These are phyloP conservation scores for Saccharata proteae DNA, from an alignment of 2,329 filamentous ascomycete species.

Conservation along the genomic window DNA sequence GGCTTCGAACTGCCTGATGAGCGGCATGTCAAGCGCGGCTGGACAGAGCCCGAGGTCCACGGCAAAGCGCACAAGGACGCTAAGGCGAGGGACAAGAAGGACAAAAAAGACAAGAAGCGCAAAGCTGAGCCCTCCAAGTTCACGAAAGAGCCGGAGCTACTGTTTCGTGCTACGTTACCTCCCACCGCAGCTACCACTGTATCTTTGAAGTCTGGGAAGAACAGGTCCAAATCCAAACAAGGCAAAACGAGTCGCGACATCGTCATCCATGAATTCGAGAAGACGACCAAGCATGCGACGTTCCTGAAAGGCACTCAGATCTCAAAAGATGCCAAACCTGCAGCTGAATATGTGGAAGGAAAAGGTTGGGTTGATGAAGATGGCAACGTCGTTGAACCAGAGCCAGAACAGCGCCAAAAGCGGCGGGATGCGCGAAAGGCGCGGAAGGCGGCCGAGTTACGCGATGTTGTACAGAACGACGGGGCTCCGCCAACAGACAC, in stretches of 20 bases:
- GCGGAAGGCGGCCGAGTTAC: slow-evolving; percentile 3
- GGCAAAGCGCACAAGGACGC: slow-evolving; percentile 34
- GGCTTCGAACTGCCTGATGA: slow-evolving; percentile 62
- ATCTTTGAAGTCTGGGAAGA: slow-evolving; percentile 15
- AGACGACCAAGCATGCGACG: slow-evolving; percentile 67
- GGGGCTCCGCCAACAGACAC: slow-evolving; percentile 12
- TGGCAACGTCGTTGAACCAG: slow-evolving; percentile 60
- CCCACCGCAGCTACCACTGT: slow-evolving; percentile 35
- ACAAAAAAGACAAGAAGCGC: slow-evolving; percentile 42
- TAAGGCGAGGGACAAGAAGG: slow-evolving; percentile 36
- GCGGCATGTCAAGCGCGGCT: slow-evolving; percentile 76
- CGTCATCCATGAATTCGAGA: slow-evolving; percentile 80
- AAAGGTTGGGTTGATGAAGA: slow-evolving; percentile 78
- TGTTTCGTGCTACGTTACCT: slow-evolving; percentile 74
- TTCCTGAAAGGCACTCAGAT: slow-evolving; percentile 55
- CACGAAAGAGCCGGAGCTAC: slow-evolving; percentile 65
- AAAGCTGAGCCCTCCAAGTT: slow-evolving; percentile 61
- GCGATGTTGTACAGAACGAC: background rate
- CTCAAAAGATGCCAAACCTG: slow-evolving; percentile 32
- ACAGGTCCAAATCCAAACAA: slow-evolving; percentile 31
- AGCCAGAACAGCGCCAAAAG: slow-evolving; percentile 16
- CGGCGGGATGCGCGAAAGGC: slow-evolving; percentile 7
- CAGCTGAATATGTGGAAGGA: slow-evolving; percentile 62
- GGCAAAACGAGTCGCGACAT: slow-evolving; percentile 40
- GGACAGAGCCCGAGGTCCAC: slow-evolving; percentile 56